phyloP scores from a whole-genome alignment of 148 eudicot genomes.

The Selenicereus undatus region DNA sequence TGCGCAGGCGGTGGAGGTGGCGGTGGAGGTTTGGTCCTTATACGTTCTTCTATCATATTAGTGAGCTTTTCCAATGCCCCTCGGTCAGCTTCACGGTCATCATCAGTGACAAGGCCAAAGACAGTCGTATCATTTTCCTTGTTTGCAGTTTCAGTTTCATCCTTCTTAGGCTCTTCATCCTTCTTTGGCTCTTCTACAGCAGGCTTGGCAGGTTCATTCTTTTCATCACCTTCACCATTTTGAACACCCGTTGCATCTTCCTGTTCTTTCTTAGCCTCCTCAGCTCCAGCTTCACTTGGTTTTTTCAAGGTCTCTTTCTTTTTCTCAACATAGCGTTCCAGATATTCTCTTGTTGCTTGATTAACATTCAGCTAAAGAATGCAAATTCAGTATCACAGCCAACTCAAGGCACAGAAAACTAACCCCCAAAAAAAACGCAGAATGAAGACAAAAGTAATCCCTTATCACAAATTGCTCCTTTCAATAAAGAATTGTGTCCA shows the following conservation, averaged over 20 bases:
- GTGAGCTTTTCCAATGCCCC: constrained; percentile 68
- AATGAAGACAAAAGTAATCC: background rate
- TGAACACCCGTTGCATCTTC: constrained; percentile 31
- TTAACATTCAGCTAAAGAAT: constrained; percentile 61
- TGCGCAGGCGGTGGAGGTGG: constrained; percentile 72
- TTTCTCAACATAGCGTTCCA: constrained; percentile 73
- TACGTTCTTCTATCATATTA: constrained; percentile 68
- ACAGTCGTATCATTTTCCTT: constrained; percentile 54
- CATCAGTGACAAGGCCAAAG: constrained; percentile 81
- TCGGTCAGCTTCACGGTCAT: constrained; percentile 72
- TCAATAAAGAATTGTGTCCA: background rate
- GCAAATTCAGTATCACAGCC: constrained; percentile 4
- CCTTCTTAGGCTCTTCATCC: constrained; percentile 64
- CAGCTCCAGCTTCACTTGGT: constrained; percentile 43
- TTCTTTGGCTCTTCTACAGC: constrained; percentile 52
- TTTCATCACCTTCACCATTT: constrained; percentile 39
- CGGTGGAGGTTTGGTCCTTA: constrained; percentile 69
- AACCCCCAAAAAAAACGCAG: background rate
- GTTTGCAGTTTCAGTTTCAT: constrained; percentile 38
- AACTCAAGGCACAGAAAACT: background rate
- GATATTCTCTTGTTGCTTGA: constrained; percentile 66
- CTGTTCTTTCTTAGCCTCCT: constrained; percentile 51
- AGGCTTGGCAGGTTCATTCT: constrained; percentile 44
- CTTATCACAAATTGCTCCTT: background rate
- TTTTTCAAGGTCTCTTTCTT: constrained; percentile 51